Percentiles rank a stretch among this genome's conserved stretches.
Conservation (phyloP, 371 early-diverging fungal species). For the Mucor piriformis region DNA sequence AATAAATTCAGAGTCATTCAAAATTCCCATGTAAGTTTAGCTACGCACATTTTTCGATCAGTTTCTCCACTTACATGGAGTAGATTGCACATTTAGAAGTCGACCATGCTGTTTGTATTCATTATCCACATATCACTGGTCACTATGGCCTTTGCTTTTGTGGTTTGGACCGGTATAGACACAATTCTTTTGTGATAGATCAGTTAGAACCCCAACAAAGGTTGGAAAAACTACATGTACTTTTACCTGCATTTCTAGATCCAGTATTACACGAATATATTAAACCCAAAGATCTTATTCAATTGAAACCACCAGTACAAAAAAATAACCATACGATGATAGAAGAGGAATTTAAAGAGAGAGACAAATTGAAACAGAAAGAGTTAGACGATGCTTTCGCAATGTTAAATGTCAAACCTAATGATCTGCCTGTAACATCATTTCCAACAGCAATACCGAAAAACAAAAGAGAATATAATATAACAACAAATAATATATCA, state of each 20-base stretch:
- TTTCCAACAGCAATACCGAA: not conserved
- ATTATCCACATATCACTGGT: constrained; percentile 34
- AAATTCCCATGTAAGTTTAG: constrained; percentile 34
- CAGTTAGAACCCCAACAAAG: not conserved
- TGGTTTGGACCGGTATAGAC: constrained; percentile 24
- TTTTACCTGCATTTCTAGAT: constrained; percentile 20
- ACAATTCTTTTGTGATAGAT: constrained; percentile 19
- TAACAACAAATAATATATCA: too few species aligned
- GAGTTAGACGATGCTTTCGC: not conserved
- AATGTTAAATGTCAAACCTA: not conserved
- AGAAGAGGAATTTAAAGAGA: not conserved
- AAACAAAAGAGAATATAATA: not conserved
- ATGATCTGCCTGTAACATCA: not conserved
- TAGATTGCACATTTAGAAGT: constrained; percentile 28
- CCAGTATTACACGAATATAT: not conserved
- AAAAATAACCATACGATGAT: not conserved
- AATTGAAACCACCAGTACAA: not conserved
- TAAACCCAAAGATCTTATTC: constrained; percentile 17
- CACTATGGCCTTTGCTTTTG: constrained; percentile 40
- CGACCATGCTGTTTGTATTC: constrained; percentile 33
- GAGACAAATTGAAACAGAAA: not conserved
- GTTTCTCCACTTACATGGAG: not conserved
- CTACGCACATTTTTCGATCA: not conserved
- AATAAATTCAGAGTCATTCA: constrained; percentile 38
- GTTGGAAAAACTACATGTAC: not conserved